phyloP scores from a whole-genome alignment of 1,284 basidiomycete species.

The Mycosarcoma mackinlayi region DNA sequence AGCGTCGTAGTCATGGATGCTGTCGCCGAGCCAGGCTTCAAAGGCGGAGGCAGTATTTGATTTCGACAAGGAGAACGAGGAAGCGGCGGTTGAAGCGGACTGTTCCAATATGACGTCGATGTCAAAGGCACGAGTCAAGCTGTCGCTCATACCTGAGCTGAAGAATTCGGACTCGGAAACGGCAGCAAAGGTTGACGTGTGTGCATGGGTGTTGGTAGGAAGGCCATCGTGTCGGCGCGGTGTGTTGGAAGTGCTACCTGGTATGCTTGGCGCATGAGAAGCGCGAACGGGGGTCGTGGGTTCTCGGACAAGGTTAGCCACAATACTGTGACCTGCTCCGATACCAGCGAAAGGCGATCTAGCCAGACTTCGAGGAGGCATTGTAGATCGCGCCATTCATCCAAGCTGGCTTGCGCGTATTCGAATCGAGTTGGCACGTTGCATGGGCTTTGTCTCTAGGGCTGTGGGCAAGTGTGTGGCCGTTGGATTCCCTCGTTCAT shows the following conservation, averaged over 20 bases:
- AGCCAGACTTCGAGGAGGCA: conserved; percentile 33
- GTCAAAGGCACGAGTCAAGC: conserved; percentile 45
- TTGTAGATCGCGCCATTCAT: background rate
- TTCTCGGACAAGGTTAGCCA: conserved; percentile 18
- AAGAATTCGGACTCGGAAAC: conserved; percentile 17
- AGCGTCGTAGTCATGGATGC: conserved; percentile 49
- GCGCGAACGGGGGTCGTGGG: conserved; percentile 18
- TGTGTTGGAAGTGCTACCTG: background rate
- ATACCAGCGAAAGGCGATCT: conserved; percentile 43
- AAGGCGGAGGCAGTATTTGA: conserved; percentile 23
- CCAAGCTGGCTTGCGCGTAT: no score
- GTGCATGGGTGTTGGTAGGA: conserved; percentile 4
- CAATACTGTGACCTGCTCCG: conserved; percentile 28
- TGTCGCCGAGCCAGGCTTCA: conserved; percentile 49
- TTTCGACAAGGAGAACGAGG: conserved; percentile 12
- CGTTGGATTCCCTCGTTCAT: no score
- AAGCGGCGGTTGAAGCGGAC: conserved; percentile 13
- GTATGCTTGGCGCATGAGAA: conserved; percentile 1
- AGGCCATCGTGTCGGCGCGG: conserved; percentile 15
- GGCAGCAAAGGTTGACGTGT: conserved; percentile 2
- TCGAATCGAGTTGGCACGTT: background rate
- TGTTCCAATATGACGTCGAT: conserved; percentile 55
- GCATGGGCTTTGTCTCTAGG: background rate
- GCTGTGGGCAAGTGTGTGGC: no score
- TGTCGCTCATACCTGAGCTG: conserved; percentile 43